Conservation (phyloP, 768 basidiomycete species). For the Kwoniella mangroviensis region DNA sequence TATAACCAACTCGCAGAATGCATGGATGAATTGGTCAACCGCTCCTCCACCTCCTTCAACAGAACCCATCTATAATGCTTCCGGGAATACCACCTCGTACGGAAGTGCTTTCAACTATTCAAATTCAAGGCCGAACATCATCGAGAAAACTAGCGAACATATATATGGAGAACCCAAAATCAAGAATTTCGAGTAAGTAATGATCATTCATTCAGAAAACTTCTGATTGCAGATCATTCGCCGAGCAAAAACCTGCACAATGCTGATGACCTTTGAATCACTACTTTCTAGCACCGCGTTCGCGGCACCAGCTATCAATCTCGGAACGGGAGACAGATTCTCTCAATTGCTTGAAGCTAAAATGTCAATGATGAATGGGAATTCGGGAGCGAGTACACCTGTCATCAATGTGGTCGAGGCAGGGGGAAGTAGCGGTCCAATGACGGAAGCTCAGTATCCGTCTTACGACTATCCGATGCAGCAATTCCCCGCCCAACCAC, state of each 20-base stretch:
- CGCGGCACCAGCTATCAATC: conserved; percentile 15
- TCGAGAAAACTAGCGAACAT: no score
- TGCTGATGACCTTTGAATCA: not conserved
- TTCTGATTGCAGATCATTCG: no score
- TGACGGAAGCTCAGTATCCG: not conserved
- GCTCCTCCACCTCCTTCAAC: not conserved
- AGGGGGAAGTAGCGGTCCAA: no score
- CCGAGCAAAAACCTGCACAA: not conserved
- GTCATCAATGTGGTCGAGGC: conserved; percentile 1
- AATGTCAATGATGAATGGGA: conserved; percentile 26
- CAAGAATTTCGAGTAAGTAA: conserved; percentile 15
- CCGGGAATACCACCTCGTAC: not conserved
- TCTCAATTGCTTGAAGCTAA: conserved; percentile 46
- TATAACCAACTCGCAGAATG: conserved; percentile 8
- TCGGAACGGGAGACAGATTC: conserved; percentile 43
- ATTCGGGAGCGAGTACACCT: not conserved
- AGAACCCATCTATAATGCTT: not conserved
- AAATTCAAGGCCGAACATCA: no score
- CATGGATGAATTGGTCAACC: conserved; percentile 12
- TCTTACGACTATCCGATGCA: not conserved
- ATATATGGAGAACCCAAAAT: not conserved
- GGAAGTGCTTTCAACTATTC: not conserved
- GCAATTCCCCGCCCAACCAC: conserved; percentile 1
- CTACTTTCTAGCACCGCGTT: conserved; percentile 12
- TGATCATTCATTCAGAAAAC: not conserved